Evolutionary conservation across 2,329 filamentous ascomycete genomes (phyloP).

Genomic region (Beauveria asiatica): DNA sequence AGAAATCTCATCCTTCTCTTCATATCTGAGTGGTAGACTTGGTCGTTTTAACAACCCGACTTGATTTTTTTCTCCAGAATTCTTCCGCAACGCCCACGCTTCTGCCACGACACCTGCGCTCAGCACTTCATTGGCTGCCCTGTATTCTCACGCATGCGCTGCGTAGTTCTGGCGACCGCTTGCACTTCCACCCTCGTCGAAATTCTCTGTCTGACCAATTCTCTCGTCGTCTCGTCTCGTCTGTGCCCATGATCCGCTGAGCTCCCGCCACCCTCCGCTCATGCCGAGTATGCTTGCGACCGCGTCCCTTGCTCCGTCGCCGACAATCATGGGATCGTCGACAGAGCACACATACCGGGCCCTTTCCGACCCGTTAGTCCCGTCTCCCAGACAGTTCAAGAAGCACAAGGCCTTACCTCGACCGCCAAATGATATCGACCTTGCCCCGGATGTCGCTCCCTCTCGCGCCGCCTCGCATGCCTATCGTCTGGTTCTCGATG

Average conservation of each 20-base stretch:
- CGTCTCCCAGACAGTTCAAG: conserved; percentile 33
- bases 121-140: neutral
- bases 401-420: conserved; percentile 37
- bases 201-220: neutral
- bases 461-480: conserved; percentile 16
- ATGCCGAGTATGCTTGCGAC: conserved; percentile 21
- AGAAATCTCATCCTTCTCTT: neutral
- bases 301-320: conserved; percentile 19
- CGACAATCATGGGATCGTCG: conserved; percentile 26
- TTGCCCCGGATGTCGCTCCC: conserved; percentile 17
- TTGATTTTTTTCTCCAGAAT: neutral
- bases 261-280: neutral
- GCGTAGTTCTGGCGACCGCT: neutral
- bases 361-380: conserved; percentile 17
- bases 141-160: neutral
- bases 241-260: neutral
- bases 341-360: conserved; percentile 21
- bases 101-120: neutral
- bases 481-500: conserved; percentile 20
- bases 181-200: neutral
- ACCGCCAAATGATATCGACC: conserved; percentile 21
- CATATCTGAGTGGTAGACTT: conserved; percentile 1
- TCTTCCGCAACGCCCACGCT: neutral
- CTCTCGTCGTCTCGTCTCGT: neutral
- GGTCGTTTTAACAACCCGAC: neutral